Evolutionary conservation across 106 monocot species (phyloP), one percentile per base, ranked within the genome.

Genomic region (Posidonia australis): DNA sequence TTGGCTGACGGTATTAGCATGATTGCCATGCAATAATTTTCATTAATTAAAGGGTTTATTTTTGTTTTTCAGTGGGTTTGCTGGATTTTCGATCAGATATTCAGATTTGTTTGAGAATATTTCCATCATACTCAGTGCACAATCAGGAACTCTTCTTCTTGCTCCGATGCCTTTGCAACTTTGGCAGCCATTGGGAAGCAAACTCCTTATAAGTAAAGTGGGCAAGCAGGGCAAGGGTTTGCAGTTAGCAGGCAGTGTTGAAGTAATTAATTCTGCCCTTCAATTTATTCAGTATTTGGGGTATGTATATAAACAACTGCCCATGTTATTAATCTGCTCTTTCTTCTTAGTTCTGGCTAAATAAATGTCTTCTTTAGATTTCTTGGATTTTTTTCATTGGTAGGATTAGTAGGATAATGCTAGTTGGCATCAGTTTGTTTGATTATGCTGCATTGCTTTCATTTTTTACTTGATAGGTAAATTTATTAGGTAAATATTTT

Each of bases 281-380:
- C 74, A 84, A 42, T 80, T 67, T 19, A 76, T 94, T 51, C 81
- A 86, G 58, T 89, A 94, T 86, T 69, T 82, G 44, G 86, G 93
- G 93, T 89, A 89, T n/a, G 36, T 69, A 52, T 24, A 43, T 28
- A 20, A 22, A 54, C 10, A 54, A 28, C 25, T 16, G 25, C 14
- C 3, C 2, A 4, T 49, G 48, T n/a, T n/a, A 17, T 49, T n/a
- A 9, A 10, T 49, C 5, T 49, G 14, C 14, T 49, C 48, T 49
- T 49, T n/a, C 9, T 0, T 16, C n/a, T 49, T 13, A 49, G n/a
- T 49, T 13, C 13, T 0, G 44, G 44, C 11, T 10, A 45, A 7
- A 45, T 45, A 10, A 13, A 45, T n/a, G n/a, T n/a, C n/a, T n/a
- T n/a, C n/a, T n/a, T n/a, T n/a, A n/a, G n/a, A n/a, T n/a, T n/a